Conservation (phyloP, 495 filamentous ascomycete genomes). For the Clavariopsis aquatica region DNA sequence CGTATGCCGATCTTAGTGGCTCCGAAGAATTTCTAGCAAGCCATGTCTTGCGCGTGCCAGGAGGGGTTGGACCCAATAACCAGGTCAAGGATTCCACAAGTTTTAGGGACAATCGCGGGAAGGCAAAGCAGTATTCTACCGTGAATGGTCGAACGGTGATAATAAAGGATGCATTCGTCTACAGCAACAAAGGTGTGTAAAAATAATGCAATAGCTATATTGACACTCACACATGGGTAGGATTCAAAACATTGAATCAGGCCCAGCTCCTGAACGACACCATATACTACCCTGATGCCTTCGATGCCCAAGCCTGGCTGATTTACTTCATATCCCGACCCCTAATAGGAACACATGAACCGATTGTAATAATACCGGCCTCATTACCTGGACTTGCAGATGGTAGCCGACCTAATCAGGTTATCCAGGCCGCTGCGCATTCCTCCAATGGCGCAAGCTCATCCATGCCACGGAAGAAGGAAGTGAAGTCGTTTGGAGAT, state of each 20-base stretch:
- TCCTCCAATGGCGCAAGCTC: constrained; percentile 33
- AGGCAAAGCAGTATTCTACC: constrained; percentile 89
- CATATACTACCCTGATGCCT: constrained; percentile 81
- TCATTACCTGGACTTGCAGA: constrained; percentile 24
- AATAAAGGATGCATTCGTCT: constrained; percentile 89
- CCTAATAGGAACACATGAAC: constrained; percentile 80
- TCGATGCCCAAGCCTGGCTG: constrained; percentile 87
- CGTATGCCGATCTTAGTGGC: constrained; percentile 76
- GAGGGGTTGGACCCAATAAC: constrained; percentile 56
- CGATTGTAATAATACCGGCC: constrained; percentile 51
- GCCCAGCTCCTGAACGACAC: constrained; percentile 83
- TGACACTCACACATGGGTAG: constrained; percentile 49
- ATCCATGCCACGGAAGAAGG: constrained; percentile 69
- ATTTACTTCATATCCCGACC: constrained; percentile 96
- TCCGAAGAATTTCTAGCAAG: constrained; percentile 95
- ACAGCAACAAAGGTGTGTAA: constrained; percentile 86
- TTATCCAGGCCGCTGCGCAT: neutral
- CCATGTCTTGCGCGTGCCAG: constrained; percentile 88
- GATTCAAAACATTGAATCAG: constrained; percentile 89
- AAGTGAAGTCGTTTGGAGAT: constrained; percentile 87
- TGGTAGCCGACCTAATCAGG: neutral
- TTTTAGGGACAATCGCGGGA: constrained; percentile 86
- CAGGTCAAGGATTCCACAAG: constrained; percentile 65
- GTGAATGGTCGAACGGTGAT: constrained; percentile 91
- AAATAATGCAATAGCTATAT: neutral